Evolutionary conservation across 1,284 basidiomycete species (phyloP).

Genomic region (Fistulinella cinereoalba): DNA sequence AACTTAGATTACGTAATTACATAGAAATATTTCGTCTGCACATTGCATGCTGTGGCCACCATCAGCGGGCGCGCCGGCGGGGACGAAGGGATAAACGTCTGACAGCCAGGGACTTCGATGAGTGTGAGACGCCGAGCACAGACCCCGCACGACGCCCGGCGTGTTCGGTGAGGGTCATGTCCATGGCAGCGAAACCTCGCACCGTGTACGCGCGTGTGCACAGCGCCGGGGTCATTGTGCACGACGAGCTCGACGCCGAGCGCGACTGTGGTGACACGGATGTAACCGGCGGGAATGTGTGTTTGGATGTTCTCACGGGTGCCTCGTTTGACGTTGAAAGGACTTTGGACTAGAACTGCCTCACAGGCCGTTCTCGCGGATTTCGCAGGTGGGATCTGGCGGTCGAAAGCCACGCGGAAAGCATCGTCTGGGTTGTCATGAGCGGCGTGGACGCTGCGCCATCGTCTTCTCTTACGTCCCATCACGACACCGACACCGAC

Average conservation of each 20-base stretch:
- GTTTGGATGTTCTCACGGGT: constrained; percentile 23
- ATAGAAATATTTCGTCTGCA: no score
- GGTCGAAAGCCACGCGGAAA: constrained; percentile 24
- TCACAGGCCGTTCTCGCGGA: constrained; percentile 20
- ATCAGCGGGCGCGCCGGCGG: no score
- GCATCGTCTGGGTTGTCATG: constrained; percentile 31
- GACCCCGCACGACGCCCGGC: no score
- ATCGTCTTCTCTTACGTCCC: constrained; percentile 31
- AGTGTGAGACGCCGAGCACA: no score
- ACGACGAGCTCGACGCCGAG: not conserved
- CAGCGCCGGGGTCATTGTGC: not conserved
- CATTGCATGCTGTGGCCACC: no score
- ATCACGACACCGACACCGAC: constrained; percentile 26
- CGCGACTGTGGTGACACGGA: no score
- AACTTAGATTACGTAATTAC: constrained; percentile 25
- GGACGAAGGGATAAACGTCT: no score
- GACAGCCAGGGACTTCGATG: no score
- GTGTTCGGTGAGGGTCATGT: no score
- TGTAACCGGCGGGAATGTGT: constrained; percentile 9
- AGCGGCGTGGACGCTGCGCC: constrained; percentile 31
- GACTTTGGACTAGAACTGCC: constrained; percentile 18
- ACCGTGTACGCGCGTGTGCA: no score
- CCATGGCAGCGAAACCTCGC: no score
- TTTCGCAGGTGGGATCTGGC: constrained; percentile 22
- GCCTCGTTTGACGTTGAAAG: constrained; percentile 30